Conservation (phyloP, 1,139 yeast genomes). For the Blastobotrys malaysiensis region DNA sequence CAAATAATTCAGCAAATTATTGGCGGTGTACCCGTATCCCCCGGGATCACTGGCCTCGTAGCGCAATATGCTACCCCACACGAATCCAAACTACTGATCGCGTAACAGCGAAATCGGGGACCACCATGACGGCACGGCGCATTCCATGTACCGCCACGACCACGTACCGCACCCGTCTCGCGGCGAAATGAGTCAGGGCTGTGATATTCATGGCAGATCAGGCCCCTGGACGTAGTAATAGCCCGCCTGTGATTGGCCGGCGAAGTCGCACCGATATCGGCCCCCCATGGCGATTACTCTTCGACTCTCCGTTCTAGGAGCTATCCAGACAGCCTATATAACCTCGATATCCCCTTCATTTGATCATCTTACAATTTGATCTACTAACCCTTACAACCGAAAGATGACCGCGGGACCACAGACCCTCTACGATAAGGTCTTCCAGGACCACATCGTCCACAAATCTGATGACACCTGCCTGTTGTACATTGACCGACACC, state of each 20-base stretch:
- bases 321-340: neutral
- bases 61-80: no score
- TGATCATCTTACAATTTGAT: neutral
- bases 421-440: conserved; percentile 93
- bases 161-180: no score
- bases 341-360: conserved; percentile 13
- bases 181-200: neutral
- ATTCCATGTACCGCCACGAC: no score
- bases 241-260: conserved; percentile 2
- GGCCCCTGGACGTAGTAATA: neutral
- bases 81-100: no score
- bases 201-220: neutral
- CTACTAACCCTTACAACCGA: neutral
- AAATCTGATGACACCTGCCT: conserved; percentile 84
- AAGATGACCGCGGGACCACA: conserved; percentile 18
- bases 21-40: no score
- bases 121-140: neutral
- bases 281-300: neutral
- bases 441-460: conserved; percentile 89
- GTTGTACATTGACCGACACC: conserved; percentile 89
- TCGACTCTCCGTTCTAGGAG: neutral
- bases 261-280: conserved; percentile 7
- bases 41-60: no score
- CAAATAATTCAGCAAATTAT: no score
- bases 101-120: neutral